Evolutionary conservation across 2,329 filamentous ascomycete genomes (phyloP).

Genomic region (Aspergillus ruber): DNA sequence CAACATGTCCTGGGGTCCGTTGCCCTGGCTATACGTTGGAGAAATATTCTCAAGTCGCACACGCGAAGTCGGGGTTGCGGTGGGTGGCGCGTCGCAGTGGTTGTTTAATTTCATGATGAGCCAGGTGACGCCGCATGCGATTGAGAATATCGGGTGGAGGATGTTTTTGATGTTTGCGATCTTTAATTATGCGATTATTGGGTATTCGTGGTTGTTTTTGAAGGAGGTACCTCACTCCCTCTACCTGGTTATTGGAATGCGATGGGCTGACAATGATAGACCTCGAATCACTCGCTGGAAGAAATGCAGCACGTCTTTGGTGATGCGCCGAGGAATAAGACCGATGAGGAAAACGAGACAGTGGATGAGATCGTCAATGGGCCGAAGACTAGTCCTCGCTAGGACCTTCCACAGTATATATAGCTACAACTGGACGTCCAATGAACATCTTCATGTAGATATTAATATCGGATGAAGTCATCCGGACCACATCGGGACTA

Average conservation of each 20-base stretch:
- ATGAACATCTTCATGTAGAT: too few relatives aligned
- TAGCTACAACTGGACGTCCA: not conserved
- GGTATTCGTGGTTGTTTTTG: conserved; percentile 41
- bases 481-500: too few relatives aligned
- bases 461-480: too few relatives aligned
- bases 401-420: not conserved
- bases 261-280: conserved; percentile 20
- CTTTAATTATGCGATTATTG: conserved; percentile 42
- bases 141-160: conserved; percentile 44
- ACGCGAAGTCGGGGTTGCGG: conserved; percentile 29
- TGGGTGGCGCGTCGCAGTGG: conserved; percentile 33
- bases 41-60: conserved; percentile 33
- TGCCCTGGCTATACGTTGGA: conserved; percentile 32
- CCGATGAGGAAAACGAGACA: conserved; percentile 7
- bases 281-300: conserved; percentile 39
- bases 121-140: conserved; percentile 35
- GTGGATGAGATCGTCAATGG: not conserved
- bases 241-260: not conserved
- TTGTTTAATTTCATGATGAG: conserved; percentile 38
- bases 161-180: conserved; percentile 48
- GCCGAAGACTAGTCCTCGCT: conserved; percentile 19
- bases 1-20: conserved; percentile 36
- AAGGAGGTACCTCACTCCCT: conserved; percentile 23
- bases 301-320: conserved; percentile 39
- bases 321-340: conserved; percentile 7